A percentile compares a stretch with the other conserved stretches of the same genome.
phyloP scores from a whole-genome alignment of 352 stramenopile genomes.

The Globisporangium barbulae region DNA sequence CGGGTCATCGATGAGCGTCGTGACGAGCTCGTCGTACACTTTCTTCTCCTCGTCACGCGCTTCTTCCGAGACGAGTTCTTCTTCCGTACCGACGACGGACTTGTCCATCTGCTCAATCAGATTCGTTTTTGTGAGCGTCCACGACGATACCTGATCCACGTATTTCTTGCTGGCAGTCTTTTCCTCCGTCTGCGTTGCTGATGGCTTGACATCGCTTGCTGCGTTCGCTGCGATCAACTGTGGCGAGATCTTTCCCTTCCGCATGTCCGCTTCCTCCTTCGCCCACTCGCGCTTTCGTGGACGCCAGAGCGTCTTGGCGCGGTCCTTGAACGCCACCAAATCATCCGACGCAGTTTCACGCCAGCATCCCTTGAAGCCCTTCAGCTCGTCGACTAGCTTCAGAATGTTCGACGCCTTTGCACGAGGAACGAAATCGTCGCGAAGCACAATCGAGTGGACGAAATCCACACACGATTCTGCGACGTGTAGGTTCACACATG shows the following conservation, averaged over 20 bases:
- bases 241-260: conserved; percentile 37
- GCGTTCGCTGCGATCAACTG: conserved; percentile 2
- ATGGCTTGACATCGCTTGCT: neutral
- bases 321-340: conserved; percentile 77
- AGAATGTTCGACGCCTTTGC: conserved; percentile 83
- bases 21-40: conserved; percentile 48
- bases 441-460: conserved; percentile 81
- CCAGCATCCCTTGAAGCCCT: conserved; percentile 83
- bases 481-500: conserved; percentile 80
- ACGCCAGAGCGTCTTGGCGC: conserved; percentile 79
- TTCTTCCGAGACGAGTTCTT: conserved; percentile 26
- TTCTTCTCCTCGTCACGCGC: conserved; percentile 50
- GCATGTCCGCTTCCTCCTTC: conserved; percentile 53
- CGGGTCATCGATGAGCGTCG: conserved; percentile 50
- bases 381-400: conserved; percentile 67
- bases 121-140: conserved; percentile 72
- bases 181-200: neutral
- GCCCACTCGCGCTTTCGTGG: conserved; percentile 82
- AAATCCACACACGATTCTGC: conserved; percentile 73
- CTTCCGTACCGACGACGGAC: conserved; percentile 26
- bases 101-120: conserved; percentile 78
- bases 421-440: conserved; percentile 82
- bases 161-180: conserved; percentile 13
- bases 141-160: conserved; percentile 45
- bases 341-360: conserved; percentile 77